Percentiles rank a stretch among this genome's conserved stretches.
Conservation (phyloP, 305 asterid species). For the Fraxinus sp. region DNA sequence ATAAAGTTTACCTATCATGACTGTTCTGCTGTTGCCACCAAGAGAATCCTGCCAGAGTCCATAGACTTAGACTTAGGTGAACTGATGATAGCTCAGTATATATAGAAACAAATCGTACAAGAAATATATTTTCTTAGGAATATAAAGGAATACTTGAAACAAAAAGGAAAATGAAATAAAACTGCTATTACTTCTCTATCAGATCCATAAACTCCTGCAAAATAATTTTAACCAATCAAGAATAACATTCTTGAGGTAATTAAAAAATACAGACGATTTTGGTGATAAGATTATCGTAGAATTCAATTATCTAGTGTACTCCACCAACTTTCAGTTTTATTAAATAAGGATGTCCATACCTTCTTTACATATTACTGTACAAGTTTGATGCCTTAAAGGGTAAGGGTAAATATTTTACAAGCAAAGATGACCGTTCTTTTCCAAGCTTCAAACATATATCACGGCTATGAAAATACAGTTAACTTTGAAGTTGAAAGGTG, state of each 20-base stretch:
- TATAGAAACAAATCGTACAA: background rate
- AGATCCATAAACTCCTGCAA: slow-evolving; percentile 7
- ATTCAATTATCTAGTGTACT: background rate
- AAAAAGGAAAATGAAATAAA: slow-evolving; percentile 15
- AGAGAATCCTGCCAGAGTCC: slow-evolving; percentile 84
- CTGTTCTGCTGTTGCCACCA: slow-evolving; percentile 99
- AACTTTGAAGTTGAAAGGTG: slow-evolving; percentile 7
- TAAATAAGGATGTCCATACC: background rate
- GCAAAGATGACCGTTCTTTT: background rate
- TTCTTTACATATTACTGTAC: slow-evolving; percentile 1
- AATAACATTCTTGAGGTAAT: background rate
- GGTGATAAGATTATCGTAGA: background rate
- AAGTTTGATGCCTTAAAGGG: background rate
- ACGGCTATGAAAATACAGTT: background rate
- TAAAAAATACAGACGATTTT: background rate
- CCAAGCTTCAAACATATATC: background rate
- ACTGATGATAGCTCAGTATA: slow-evolving; percentile 8
- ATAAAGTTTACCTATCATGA: slow-evolving; percentile 80
- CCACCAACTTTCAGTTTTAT: background rate
- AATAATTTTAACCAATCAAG: slow-evolving; percentile 4
- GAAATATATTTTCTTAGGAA: slow-evolving; percentile 14
- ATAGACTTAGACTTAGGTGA: background rate
- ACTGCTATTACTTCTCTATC: background rate
- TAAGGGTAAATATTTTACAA: background rate
- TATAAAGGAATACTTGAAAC: background rate